Percentiles rank a stretch among this genome's conserved stretches.
phyloP scores from a whole-genome alignment of 1,139 yeast genomes.

The Hanseniaspora sp. region DNA sequence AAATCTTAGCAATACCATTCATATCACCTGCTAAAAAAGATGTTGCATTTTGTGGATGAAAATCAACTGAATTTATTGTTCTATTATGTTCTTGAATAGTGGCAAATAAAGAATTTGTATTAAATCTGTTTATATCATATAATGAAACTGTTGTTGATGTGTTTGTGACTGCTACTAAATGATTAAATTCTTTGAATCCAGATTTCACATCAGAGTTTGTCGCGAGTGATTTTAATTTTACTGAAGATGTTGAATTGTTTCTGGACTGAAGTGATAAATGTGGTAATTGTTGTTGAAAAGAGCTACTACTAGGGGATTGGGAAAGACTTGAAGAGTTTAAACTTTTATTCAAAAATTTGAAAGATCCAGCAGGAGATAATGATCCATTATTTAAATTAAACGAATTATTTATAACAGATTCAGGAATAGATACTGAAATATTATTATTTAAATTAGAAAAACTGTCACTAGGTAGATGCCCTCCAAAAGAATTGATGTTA shows the following conservation, averaged over 20 bases:
- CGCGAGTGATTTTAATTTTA: conserved; percentile 29
- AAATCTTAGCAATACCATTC: conserved; percentile 75
- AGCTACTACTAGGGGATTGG: background rate
- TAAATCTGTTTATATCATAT: conserved; percentile 37
- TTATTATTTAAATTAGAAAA: background rate
- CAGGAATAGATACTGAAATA: background rate
- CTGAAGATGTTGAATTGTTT: conserved; percentile 6
- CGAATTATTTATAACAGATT: background rate
- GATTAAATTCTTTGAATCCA: conserved; percentile 36
- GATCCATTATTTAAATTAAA: background rate
- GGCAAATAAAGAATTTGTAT: conserved; percentile 33
- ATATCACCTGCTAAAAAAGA: conserved; percentile 74
- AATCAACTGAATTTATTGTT: conserved; percentile 71
- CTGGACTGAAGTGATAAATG: conserved; percentile 7
- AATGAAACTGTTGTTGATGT: conserved; percentile 43
- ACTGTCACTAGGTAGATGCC: background rate
- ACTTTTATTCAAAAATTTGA: conserved; percentile 7
- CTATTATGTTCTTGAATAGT: conserved; percentile 55
- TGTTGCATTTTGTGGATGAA: conserved; percentile 43
- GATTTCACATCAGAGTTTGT: conserved; percentile 40
- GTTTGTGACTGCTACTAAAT: conserved; percentile 36
- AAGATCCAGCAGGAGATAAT: conserved; percentile 8
- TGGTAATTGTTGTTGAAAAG: background rate
- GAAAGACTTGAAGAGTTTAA: background rate
- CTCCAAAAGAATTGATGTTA: background rate